Evolutionary conservation across 1,284 basidiomycete genomes (phyloP), one percentile per base, ranked within the genome.

Genomic region (Fistulinella cinereoalba): DNA sequence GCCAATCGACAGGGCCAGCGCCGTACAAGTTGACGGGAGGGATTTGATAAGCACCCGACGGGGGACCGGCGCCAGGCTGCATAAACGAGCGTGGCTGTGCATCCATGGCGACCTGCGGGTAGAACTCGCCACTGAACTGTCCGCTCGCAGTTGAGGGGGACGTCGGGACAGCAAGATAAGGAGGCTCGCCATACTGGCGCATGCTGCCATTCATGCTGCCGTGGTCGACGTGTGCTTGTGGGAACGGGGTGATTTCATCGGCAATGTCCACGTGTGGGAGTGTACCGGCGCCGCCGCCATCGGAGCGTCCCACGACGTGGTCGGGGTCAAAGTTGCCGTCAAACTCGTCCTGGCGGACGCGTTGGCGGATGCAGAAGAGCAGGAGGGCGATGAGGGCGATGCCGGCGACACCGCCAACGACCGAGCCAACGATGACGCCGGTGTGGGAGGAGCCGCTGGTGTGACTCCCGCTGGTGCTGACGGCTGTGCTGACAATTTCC

Each of bases 251-350:
- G 22, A 72, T 65, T 24, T 71, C 70, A 0, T 65, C 72, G 2
- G 56, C 66, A 10, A 74, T 66, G 54, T 73, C 72, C 42, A 72
- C 52, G 15, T 57, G 36, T 4, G 71, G 69, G 32, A 70, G 61
- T 4, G 63, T 67, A 34, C 56, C 61, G 37, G 56, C 60, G 37
- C 57, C 59, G 16, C 53, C 57, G 15, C 48, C 56, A 6, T 53
- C 46, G 0, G 21, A 3, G 33, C 48, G 56, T 8, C 44, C 59
- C 2, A 54, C 55, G 42, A 77, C 68, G 9, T 68, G 67, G 51
- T 77, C 75, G 1, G 75, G 76, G 37, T 77, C 75, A 50, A 77
- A 77, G 64, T 76, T 68, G 39, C 75, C 76, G 44, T 77, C 75
- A 44, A 77, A 77, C 25, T 77, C 75, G 22, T 67, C 52, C 16